Base-by-base conservation (phyloP, 768 basidiomycete species). In the Tricholoma sp. region DNA sequence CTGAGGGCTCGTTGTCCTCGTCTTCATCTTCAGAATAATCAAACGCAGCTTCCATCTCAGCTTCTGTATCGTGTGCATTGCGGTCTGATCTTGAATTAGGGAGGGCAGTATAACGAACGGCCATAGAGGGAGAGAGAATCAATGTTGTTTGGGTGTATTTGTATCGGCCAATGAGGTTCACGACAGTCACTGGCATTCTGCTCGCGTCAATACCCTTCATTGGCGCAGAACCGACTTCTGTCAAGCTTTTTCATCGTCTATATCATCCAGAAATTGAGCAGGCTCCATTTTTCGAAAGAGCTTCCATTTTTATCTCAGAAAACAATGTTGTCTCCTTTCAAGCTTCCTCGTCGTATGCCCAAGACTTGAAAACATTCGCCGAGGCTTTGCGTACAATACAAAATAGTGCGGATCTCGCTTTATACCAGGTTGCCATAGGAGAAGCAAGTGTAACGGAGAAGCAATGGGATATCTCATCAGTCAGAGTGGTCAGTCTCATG, bases 11-110 rank as follows among this genome's bases (percentile, higher is more conserved):
- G 55, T 77, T 68, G 31, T 80, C 76, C 62, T 82, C 82, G 57
- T 83, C 83, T 49, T 88, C 85, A 59, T 86, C 86, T 55, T 91
- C 90, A 4, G 83, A 81, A 62, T 89, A 88, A 68, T 86, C 86
- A 62, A 94, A 94, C 1, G 93, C 91, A 21, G 91, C 91, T 66
- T 94, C 88, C 82, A 94, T 84, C 75, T 93, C 77, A 31, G 66
- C 69, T 58, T 75, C 72, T 56, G 67, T 68, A 55, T 72, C 87
- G 57, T 78, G 68, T 8, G 75, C 69, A 55, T 78, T 73, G 47
- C 71, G 73, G 66, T 81, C 80, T 16, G 76, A 71, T 63, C 74
- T 75, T 19, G 81, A 77, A 61, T 81, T 84, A 46, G 52, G 52
- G 10, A 90, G 71, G 58, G 88, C 83, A 1, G 83, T 83, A 78